These are phyloP conservation scores for Neurospora sp. DNA, from an alignment of 495 filamentous ascomycete genomes.

Conservation along the genomic window DNA sequence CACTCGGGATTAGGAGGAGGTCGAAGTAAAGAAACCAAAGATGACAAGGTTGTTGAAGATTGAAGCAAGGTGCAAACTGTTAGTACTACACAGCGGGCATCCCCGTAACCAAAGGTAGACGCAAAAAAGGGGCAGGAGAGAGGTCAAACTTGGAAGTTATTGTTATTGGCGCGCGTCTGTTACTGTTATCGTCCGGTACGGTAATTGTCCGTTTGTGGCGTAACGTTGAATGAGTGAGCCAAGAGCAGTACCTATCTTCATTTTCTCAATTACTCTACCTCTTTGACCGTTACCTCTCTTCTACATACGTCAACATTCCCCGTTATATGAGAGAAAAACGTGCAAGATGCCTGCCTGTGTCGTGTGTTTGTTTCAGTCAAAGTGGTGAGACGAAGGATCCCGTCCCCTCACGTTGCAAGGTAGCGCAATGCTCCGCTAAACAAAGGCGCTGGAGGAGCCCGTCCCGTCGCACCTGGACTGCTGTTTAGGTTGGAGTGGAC, in stretches of 20 bases:
- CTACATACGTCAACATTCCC: not conserved
- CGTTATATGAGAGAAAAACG: not conserved
- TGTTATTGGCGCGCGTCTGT: not conserved
- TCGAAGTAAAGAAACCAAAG: not conserved
- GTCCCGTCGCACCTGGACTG: not conserved
- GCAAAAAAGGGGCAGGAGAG: not conserved
- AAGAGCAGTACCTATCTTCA: too few relatives aligned
- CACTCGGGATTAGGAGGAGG: not conserved
- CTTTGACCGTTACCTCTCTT: not conserved
- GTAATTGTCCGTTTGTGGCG: not conserved
- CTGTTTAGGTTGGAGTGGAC: not conserved
- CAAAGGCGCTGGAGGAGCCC: not conserved
- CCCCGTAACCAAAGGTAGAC: not conserved
- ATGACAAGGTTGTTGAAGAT: not conserved
- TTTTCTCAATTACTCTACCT: not conserved
- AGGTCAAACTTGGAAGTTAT: not conserved
- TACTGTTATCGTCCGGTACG: not conserved
- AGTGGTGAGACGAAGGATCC: not conserved
- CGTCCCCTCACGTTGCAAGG: not conserved
- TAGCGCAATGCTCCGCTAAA: not conserved
- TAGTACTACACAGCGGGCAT: not conserved
- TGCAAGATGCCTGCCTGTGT: not conserved
- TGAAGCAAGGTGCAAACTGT: not conserved
- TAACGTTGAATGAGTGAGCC: not conserved
- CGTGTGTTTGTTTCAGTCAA: not conserved